Base-by-base conservation (phyloP, 352 stramenopile genomes). In the Phytopythium delawarense region DNA sequence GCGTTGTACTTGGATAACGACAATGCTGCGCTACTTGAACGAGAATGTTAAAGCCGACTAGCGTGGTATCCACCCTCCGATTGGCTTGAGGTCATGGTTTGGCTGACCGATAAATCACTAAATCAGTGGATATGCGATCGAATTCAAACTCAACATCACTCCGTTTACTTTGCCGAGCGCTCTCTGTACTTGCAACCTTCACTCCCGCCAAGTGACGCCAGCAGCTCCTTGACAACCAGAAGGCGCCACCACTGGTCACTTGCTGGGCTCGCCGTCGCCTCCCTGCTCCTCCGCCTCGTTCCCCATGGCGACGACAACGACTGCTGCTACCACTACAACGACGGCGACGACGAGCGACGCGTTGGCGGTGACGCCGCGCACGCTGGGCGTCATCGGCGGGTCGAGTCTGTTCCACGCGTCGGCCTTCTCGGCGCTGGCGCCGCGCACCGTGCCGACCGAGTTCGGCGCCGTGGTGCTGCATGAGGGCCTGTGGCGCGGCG, bases 321-420 rank as follows among this genome's bases (percentile, higher is more conserved):
- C 28, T 32, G 28, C 28, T 32, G 28, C 28, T 32, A 32, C 28
- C 2, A 32, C 28, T 32, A 32, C 28, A 32, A 32, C 28, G 28
- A 32, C 28, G 28, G 2, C 30, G 23, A 12, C 44, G 25, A 57
- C 39, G 21, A 30, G 42, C 40, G 49, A 42, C 15, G n/a, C 45
- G 30, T 48, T 58, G 40, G 32, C 56, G 15, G 12, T 34, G 42
- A 4, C 46, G 46, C 46, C 48, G 30, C 79, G 83, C 68, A 71
- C 87, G n/a, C 70, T 96, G 44, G 87, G 87, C 62, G 81, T 95
- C 49, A 92, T 96, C 59, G 87, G 87, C 62, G 87, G 87, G 61
- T 93, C 81, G 52, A 92, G 85, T 62, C 81, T 96, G 61, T 89
- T 95, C 65, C 85, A 94, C 70, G 78, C 84, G 67, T 87, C 80